phyloP scores from a whole-genome alignment of 306 rosid species.

The Pyrus pyrifolia region DNA sequence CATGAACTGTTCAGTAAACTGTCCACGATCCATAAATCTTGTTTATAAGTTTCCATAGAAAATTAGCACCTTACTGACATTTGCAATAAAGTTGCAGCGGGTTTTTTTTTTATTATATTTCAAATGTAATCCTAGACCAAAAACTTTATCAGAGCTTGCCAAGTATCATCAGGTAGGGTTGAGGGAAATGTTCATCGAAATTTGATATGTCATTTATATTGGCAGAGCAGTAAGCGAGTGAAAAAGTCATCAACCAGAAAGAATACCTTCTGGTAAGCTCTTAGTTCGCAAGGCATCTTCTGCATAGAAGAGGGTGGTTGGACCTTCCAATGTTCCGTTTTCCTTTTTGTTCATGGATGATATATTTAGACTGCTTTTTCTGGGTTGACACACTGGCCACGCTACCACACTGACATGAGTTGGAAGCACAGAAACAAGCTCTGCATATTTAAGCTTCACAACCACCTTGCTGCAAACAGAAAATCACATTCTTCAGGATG shows the following conservation, averaged over 20 bases:
- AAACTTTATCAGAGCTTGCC: background rate
- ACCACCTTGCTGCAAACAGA: conserved; percentile 76
- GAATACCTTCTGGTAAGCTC: conserved; percentile 85
- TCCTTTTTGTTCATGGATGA: conserved; percentile 49
- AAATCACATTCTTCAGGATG: conserved; percentile 23
- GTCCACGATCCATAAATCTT: background rate
- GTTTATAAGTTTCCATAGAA: no score
- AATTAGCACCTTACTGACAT: background rate
- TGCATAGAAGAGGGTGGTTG: conserved; percentile 68
- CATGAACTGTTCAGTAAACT: conserved; percentile 7
- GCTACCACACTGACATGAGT: conserved; percentile 61
- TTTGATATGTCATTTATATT: background rate
- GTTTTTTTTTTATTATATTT: background rate
- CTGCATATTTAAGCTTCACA: conserved; percentile 72
- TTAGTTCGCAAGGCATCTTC: conserved; percentile 79
- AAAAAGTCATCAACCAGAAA: conserved; percentile 3
- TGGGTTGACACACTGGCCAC: conserved; percentile 54
- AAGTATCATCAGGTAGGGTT: background rate
- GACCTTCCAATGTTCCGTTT: conserved; percentile 42
- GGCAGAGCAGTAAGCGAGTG: background rate
- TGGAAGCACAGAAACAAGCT: conserved; percentile 72
- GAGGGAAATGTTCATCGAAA: background rate
- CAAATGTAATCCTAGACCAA: conserved; percentile 1
- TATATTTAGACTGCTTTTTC: conserved; percentile 35
- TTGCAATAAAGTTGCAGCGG: background rate